Conservation (phyloP, 176 grass and related monocot genomes). For the Oryza glaberrima region DNA sequence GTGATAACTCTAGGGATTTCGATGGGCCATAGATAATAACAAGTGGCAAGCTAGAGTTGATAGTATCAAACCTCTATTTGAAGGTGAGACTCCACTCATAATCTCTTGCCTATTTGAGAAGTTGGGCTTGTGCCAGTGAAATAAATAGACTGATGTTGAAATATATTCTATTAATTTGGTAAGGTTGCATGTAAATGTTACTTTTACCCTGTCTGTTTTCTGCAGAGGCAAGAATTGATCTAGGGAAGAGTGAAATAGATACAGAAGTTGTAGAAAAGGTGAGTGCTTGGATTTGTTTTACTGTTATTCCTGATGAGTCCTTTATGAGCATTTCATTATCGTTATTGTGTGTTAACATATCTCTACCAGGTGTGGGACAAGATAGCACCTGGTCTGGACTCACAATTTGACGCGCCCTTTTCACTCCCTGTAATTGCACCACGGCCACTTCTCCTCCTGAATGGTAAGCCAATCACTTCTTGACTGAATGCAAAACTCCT, state of each 20-base stretch:
- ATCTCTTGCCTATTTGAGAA: not conserved
- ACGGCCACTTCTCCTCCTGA: constrained; percentile 69
- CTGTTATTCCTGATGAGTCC: constrained; percentile 5
- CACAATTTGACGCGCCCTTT: constrained; percentile 69
- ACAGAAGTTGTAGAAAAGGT: constrained; percentile 81
- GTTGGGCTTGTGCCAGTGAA: not conserved
- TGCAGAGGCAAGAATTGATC: constrained; percentile 77
- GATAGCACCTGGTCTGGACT: constrained; percentile 82
- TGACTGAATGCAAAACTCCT: constrained; percentile 54
- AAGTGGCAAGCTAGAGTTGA: constrained; percentile 81
- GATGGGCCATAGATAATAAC: constrained; percentile 89
- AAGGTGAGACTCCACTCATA: constrained; percentile 56
- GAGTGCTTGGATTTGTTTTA: constrained; percentile 21
- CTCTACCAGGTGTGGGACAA: constrained; percentile 79
- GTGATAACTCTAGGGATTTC: constrained; percentile 63
- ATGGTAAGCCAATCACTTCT: constrained; percentile 60
- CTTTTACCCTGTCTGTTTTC: constrained; percentile 10
- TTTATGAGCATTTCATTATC: not conserved
- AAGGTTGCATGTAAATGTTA: not conserved
- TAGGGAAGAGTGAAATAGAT: constrained; percentile 74
- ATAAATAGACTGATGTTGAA: not conserved
- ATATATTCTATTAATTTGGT: constrained; percentile 1
- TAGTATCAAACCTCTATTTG: constrained; percentile 88
- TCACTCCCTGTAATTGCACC: constrained; percentile 70
- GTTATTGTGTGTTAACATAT: constrained; percentile 1